These are phyloP conservation scores for Jackrogersella minutella DNA, from an alignment of 495 filamentous ascomycete genomes.

Conservation along the genomic window DNA sequence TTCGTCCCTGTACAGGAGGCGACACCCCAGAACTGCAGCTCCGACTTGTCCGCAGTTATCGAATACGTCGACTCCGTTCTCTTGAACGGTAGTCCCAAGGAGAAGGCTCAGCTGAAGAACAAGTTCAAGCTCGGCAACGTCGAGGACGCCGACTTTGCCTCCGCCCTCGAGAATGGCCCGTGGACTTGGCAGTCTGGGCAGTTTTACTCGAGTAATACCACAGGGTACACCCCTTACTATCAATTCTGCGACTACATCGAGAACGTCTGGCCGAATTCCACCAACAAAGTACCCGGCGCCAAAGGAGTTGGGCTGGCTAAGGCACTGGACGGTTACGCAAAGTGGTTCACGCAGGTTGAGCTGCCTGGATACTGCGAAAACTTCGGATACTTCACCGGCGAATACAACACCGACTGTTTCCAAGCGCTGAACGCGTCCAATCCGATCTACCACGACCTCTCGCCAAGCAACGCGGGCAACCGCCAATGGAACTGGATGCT, in stretches of 20 bases:
- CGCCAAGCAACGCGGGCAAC: conserved; percentile 59
- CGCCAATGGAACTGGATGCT: conserved; percentile 72
- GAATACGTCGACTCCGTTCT: conserved; percentile 63
- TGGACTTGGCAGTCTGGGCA: conserved; percentile 63
- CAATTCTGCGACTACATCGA: conserved; percentile 59
- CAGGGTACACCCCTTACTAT: conserved; percentile 61
- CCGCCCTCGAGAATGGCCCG: conserved; percentile 61
- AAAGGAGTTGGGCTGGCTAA: conserved; percentile 57
- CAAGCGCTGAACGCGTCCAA: conserved; percentile 65
- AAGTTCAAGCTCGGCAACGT: conserved; percentile 65
- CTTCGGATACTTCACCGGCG: conserved; percentile 58
- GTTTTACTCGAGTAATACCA: conserved; percentile 50
- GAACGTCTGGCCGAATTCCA: conserved; percentile 44
- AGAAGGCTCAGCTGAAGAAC: conserved; percentile 62
- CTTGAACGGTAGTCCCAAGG: conserved; percentile 48
- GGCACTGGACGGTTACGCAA: conserved; percentile 59
- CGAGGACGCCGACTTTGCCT: conserved; percentile 66
- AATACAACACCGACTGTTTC: conserved; percentile 61
- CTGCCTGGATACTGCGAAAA: conserved; percentile 56
- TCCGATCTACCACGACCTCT: conserved; percentile 63
- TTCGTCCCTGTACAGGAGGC: conserved; percentile 69
- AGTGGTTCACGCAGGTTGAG: conserved; percentile 58
- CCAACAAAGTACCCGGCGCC: conserved; percentile 45
- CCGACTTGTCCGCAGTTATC: conserved; percentile 63
- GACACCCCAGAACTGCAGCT: conserved; percentile 70